A percentile compares a stretch with the other conserved stretches of the same genome.
Evolutionary conservation across 208 protist genomes (phyloP).

Genomic region (Herpetomonas tarakana): DNA sequence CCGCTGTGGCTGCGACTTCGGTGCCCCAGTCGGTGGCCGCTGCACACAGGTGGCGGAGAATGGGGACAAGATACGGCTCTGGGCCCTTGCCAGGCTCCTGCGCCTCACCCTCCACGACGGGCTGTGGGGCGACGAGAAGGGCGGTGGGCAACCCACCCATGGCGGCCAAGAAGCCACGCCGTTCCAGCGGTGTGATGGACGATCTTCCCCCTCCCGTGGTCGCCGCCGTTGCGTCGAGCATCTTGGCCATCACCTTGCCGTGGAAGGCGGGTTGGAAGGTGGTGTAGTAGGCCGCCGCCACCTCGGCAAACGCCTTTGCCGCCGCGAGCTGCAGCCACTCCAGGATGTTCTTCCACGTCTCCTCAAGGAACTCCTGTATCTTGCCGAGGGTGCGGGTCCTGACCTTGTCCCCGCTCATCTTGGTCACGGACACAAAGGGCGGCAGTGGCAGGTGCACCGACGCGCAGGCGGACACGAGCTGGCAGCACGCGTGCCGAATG

Average conservation of each 20-base stretch:
- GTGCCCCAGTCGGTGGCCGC: constrained; percentile 12
- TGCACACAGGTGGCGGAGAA: constrained; percentile 7
- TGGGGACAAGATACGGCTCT: neutral
- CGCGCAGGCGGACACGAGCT: constrained; percentile 80
- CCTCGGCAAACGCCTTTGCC: constrained; percentile 51
- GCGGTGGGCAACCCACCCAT: constrained; percentile 69
- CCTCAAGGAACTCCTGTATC: constrained; percentile 83
- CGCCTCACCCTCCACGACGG: neutral
- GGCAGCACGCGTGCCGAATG: constrained; percentile 89
- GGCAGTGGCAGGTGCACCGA: constrained; percentile 53
- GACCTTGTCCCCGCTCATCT: constrained; percentile 38
- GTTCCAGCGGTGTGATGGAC: constrained; percentile 36
- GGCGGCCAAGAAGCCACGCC: constrained; percentile 82
- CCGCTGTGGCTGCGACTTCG: constrained; percentile 11
- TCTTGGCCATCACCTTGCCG: constrained; percentile 62
- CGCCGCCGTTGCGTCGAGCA: constrained; percentile 28
- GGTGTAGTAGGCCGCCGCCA: constrained; percentile 66
- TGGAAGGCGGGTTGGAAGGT: constrained; percentile 64
- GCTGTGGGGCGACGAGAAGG: constrained; percentile 32
- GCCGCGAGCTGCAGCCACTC: constrained; percentile 79
- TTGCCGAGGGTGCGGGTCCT: constrained; percentile 62
- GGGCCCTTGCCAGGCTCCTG: constrained; percentile 6
- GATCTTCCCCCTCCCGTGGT: neutral
- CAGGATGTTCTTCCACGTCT: constrained; percentile 87
- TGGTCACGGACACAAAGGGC: constrained; percentile 48